A percentile compares a stretch with the other conserved stretches of the same genome.
Conservation (phyloP, 1,284 basidiomycete genomes). For the Sanguinoderma infundibulare region DNA sequence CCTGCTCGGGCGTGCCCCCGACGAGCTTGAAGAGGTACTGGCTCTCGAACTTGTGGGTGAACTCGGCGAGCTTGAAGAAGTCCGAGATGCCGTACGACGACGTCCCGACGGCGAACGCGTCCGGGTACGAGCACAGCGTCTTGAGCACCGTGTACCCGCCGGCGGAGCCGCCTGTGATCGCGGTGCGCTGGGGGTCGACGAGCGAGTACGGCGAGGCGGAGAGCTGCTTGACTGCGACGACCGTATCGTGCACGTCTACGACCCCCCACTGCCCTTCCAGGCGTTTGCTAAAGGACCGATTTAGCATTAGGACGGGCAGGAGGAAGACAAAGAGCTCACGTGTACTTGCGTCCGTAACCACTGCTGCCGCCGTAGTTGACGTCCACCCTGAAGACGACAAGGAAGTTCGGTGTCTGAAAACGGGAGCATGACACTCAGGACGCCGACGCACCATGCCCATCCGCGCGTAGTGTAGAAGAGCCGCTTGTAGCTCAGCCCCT, state of each 20-base stretch:
- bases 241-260: slow-evolving; percentile 66
- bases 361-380: slow-evolving; percentile 76
- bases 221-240: slow-evolving; percentile 53
- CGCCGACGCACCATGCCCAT: slow-evolving; percentile 56
- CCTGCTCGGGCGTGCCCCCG: slow-evolving; percentile 48
- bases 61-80: slow-evolving; percentile 43
- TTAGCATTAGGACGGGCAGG: neutral
- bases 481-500: slow-evolving; percentile 53
- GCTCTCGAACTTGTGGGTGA: slow-evolving; percentile 60
- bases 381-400: slow-evolving; percentile 50
- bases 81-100: slow-evolving; percentile 53
- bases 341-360: slow-evolving; percentile 65
- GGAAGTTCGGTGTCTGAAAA: neutral
- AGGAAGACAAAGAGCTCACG: slow-evolving; percentile 34
- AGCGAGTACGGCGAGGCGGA: slow-evolving; percentile 46
- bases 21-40: slow-evolving; percentile 48
- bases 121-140: slow-evolving; percentile 36
- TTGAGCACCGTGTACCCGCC: slow-evolving; percentile 58
- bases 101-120: slow-evolving; percentile 45
- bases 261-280: slow-evolving; percentile 70
- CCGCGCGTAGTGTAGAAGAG: slow-evolving; percentile 75
- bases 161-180: slow-evolving; percentile 56
- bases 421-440: neutral
- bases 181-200: slow-evolving; percentile 58
- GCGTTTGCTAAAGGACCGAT: slow-evolving; percentile 45